Conservation (phyloP, 495 filamentous ascomycete genomes). For the Aspergillus saccharolyticus region DNA sequence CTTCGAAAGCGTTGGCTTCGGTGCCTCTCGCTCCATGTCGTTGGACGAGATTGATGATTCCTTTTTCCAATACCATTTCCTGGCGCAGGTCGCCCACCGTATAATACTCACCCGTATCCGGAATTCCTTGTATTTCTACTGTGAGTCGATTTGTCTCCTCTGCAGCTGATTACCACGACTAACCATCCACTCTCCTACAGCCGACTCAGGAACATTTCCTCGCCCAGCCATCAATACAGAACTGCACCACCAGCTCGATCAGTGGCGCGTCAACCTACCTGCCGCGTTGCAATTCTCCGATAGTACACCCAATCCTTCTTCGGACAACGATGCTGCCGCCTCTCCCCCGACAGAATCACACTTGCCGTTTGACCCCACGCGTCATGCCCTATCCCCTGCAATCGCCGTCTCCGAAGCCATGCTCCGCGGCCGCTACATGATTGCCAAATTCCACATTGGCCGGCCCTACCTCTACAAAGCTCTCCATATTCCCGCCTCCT, state of each 20-base stretch:
- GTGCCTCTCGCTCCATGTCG: conserved; percentile 25
- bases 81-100: conserved; percentile 45
- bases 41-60: conserved; percentile 39
- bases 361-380: conserved; percentile 13
- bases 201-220: conserved; percentile 43
- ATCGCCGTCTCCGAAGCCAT: conserved; percentile 43
- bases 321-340: conserved; percentile 20
- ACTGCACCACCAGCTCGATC: conserved; percentile 43
- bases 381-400: conserved; percentile 33
- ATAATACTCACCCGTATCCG: conserved; percentile 47
- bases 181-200: conserved; percentile 17
- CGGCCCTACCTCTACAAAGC: conserved; percentile 47
- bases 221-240: conserved; percentile 41
- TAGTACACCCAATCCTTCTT: conserved; percentile 15
- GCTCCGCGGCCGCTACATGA: conserved; percentile 41
- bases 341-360: conserved; percentile 13
- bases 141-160: conserved; percentile 19
- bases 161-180: neutral
- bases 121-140: conserved; percentile 46
- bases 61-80: conserved; percentile 47
- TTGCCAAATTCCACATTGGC: conserved; percentile 47
- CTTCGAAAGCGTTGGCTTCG: conserved; percentile 37
- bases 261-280: conserved; percentile 45
- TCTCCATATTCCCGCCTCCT: conserved; percentile 32
- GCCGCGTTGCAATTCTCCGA: conserved; percentile 37